A percentile compares a stretch with the other conserved stretches of the same genome.
These are phyloP conservation scores for Boletus patriciae DNA, from an alignment of 768 basidiomycete species.

Conservation along the genomic window DNA sequence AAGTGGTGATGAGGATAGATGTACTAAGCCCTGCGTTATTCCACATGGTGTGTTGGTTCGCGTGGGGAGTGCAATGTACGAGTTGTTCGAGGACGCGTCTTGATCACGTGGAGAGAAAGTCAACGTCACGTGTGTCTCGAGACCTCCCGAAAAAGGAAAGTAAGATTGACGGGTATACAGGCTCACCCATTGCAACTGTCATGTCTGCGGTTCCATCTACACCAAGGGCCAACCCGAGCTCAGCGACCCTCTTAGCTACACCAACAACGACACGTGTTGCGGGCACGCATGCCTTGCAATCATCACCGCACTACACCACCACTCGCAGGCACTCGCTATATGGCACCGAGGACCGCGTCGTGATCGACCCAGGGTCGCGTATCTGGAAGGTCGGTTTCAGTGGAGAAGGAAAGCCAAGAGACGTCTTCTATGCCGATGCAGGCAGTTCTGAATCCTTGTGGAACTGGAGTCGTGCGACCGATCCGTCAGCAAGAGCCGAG, in stretches of 20 bases:
- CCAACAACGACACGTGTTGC: conserved; percentile 56
- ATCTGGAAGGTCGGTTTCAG: conserved; percentile 99
- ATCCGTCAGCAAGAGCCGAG: conserved; percentile 61
- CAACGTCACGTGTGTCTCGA: conserved; percentile 11
- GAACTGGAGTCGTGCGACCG: conserved; percentile 56
- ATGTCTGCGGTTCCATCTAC: conserved; percentile 40
- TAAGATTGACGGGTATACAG: background rate
- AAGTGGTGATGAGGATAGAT: conserved; percentile 23
- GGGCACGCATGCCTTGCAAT: conserved; percentile 50
- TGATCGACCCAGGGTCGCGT: conserved; percentile 91
- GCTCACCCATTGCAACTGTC: background rate
- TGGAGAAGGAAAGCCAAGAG: conserved; percentile 88
- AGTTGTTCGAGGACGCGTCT: conserved; percentile 15
- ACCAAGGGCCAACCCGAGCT: conserved; percentile 25
- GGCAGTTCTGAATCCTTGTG: conserved; percentile 51
- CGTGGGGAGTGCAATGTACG: background rate
- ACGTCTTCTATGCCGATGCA: conserved; percentile 69
- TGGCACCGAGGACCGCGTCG: conserved; percentile 92
- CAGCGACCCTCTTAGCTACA: conserved; percentile 42
- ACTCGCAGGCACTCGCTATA: conserved; percentile 91
- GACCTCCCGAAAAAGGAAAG: background rate
- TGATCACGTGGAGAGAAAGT: conserved; percentile 20
- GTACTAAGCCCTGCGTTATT: conserved; percentile 30
- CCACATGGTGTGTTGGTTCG: conserved; percentile 20
- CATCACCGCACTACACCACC: conserved; percentile 83